Evolutionary conservation across 2,329 filamentous ascomycete genomes (phyloP).

Genomic region (Cercospora zeae-maydis): DNA sequence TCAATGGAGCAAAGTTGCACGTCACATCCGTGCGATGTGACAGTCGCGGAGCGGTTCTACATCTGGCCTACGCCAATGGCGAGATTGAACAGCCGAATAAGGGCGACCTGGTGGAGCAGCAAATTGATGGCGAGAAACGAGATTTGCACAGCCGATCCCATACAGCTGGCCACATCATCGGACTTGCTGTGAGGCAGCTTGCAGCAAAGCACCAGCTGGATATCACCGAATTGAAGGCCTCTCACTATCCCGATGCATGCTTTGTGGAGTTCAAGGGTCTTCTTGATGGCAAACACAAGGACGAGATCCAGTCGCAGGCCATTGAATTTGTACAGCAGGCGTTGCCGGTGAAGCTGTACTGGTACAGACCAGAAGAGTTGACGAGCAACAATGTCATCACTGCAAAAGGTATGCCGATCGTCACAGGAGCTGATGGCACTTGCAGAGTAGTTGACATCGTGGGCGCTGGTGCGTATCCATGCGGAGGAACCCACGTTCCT

Average conservation of each 20-base stretch:
- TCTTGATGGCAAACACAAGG: slow-evolving; percentile 63
- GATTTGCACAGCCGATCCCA: slow-evolving; percentile 65
- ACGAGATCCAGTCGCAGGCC: slow-evolving; percentile 58
- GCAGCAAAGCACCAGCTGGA: slow-evolving; percentile 54
- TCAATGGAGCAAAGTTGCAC: slow-evolving; percentile 41
- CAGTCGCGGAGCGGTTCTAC: slow-evolving; percentile 56
- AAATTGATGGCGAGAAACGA: slow-evolving; percentile 59
- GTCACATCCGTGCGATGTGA: slow-evolving; percentile 59
- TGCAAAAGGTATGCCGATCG: slow-evolving; percentile 14
- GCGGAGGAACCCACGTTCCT: slow-evolving; percentile 67
- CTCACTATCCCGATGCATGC: slow-evolving; percentile 65
- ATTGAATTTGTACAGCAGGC: slow-evolving; percentile 56
- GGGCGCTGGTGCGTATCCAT: slow-evolving; percentile 67
- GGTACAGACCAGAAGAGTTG: slow-evolving; percentile 53
- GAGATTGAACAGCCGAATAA: slow-evolving; percentile 13
- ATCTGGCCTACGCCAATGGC: slow-evolving; percentile 47
- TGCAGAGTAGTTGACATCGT: slow-evolving; percentile 67
- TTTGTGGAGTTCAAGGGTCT: slow-evolving; percentile 64
- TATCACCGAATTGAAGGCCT: slow-evolving; percentile 61
- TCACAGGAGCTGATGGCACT: slow-evolving; percentile 46
- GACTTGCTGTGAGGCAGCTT: slow-evolving; percentile 61
- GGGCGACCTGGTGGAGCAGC: slow-evolving; percentile 52
- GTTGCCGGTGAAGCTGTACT: slow-evolving; percentile 61
- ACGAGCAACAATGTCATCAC: slow-evolving; percentile 20
- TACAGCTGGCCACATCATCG: slow-evolving; percentile 70